A percentile compares a stretch with the other conserved stretches of the same genome.
Evolutionary conservation across 1,284 basidiomycete species (phyloP).

Genomic region (Macrocybe sp.): DNA sequence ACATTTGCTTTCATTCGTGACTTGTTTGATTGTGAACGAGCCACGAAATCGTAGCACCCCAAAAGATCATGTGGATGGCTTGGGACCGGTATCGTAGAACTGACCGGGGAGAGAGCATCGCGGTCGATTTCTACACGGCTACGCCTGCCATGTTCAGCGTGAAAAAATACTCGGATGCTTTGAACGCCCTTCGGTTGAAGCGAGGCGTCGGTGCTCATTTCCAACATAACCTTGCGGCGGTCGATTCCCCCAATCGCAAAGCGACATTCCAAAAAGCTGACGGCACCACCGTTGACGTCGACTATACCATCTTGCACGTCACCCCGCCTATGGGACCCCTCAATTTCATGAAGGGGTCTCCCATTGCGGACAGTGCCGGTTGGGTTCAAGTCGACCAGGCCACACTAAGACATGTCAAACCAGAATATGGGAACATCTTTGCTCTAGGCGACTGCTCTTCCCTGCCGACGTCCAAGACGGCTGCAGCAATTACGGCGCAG

Average conservation of each 20-base stretch:
- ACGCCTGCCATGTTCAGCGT: conserved; percentile 92
- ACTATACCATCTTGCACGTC: conserved; percentile 86
- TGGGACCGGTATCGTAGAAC: conserved; percentile 71
- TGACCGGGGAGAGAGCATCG: conserved; percentile 52
- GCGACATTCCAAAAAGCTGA: conserved; percentile 84
- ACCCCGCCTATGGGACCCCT: conserved; percentile 90
- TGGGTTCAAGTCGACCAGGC: conserved; percentile 85
- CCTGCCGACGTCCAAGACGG: conserved; percentile 94
- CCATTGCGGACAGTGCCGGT: conserved; percentile 76
- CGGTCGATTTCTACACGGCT: conserved; percentile 87
- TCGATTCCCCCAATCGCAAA: conserved; percentile 65
- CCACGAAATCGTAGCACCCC: conserved; percentile 54
- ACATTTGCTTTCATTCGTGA: conserved; percentile 11
- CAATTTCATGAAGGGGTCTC: conserved; percentile 75
- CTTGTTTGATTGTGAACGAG: background rate
- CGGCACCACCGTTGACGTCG: conserved; percentile 60
- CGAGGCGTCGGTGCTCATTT: conserved; percentile 82
- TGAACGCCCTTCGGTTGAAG: conserved; percentile 74
- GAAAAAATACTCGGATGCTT: conserved; percentile 87
- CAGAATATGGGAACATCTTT: conserved; percentile 80
- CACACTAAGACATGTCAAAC: conserved; percentile 82
- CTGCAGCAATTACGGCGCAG: conserved; percentile 89
- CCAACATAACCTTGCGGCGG: conserved; percentile 77
- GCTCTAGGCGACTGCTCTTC: conserved; percentile 88
- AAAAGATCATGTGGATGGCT: conserved; percentile 96